These are phyloP conservation scores for Austropuccinia psidii DNA, from an alignment of 1,284 basidiomycete species.

Conservation along the genomic window DNA sequence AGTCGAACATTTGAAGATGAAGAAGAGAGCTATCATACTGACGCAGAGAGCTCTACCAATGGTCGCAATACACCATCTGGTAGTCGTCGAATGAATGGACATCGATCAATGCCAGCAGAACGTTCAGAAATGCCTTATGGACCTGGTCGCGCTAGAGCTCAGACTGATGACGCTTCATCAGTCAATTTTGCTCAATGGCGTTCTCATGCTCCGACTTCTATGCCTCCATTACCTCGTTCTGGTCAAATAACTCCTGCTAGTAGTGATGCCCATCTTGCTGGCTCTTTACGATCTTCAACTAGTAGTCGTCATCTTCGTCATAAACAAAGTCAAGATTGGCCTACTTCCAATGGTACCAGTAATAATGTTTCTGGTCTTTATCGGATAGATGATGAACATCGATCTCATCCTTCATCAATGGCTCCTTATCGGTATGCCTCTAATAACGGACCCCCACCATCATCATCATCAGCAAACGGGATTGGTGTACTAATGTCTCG, in stretches of 20 bases:
- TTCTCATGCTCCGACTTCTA: conserved; percentile 9
- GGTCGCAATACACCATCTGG: conserved; percentile 15
- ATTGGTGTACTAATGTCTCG: conserved; percentile 45
- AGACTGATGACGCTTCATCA: conserved; percentile 24
- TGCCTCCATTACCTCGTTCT: conserved; percentile 24
- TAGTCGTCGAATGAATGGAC: conserved; percentile 7
- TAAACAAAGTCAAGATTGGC: conserved; percentile 43
- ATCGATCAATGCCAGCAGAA: conserved; percentile 35
- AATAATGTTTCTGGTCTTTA: conserved; percentile 9
- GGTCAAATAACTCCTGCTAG: conserved; percentile 24
- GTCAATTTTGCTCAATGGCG: conserved; percentile 18
- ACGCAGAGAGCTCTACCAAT: conserved; percentile 12
- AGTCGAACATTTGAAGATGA: conserved; percentile 34
- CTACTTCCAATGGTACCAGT: conserved; percentile 7
- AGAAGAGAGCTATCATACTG: conserved; percentile 30
- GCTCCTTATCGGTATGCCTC: background rate
- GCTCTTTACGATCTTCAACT: conserved; percentile 42
- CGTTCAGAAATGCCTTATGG: conserved; percentile 1
- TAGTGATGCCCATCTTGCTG: conserved; percentile 6
- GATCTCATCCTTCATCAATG: conserved; percentile 5
- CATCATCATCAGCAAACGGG: background rate
- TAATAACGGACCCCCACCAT: background rate
- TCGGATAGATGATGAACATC: conserved; percentile 31
- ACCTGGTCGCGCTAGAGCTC: conserved; percentile 13
- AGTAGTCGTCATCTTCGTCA: conserved; percentile 40